Base-by-base conservation (phyloP, 345 rosid species). In the Brassica rapa region DNA sequence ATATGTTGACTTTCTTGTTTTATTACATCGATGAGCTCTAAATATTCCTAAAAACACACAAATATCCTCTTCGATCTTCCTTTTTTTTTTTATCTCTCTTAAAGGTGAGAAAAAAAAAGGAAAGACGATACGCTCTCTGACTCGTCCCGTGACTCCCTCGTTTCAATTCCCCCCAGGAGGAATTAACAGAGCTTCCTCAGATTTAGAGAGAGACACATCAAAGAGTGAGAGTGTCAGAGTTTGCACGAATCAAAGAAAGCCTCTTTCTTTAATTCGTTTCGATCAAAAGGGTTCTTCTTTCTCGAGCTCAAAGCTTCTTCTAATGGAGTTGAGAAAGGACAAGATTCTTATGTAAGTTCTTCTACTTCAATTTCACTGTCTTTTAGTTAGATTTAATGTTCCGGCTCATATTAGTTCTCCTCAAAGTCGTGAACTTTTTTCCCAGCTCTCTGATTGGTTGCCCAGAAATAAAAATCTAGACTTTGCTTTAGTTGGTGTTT, bases 281-380 rank as follows among this genome's bases (percentile, higher is more conserved):
- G 72, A 72, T 78, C 77, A 72, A 60, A 66, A 72, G 37, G 37
- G 11, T 8, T 32, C 33, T 0, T 12, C 8, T 32, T 64, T 66
- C 74, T 67, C 41, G 11, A 49, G 78, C 82, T 77, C 57, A 6
- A 59, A 72, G 59, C 71, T 68, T 39, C 60, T 57, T 65, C 29
- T 73, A 68, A 91, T 88, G 97, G 92, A 91, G 84, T 81, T 83
- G 72, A 87, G 77, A 77, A 89, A 84, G 82, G 90, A 82, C 29
- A 88, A 83, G 80, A 86, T 88, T 66, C 86, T 87, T 62, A 88
- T 86, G 94, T 86, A 41, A 81, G 81, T 70, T 11, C 25, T n/a
- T 9, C 32, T 9, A 4, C 67, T 14, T 49, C 19, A 53, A n/a
- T 66, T 21, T 66, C 8, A 35, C 11, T 53, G 24, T n/a, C 24